These are phyloP conservation scores for Saitozyma podzolica DNA, from an alignment of 768 basidiomycete genomes.

Conservation along the genomic window DNA sequence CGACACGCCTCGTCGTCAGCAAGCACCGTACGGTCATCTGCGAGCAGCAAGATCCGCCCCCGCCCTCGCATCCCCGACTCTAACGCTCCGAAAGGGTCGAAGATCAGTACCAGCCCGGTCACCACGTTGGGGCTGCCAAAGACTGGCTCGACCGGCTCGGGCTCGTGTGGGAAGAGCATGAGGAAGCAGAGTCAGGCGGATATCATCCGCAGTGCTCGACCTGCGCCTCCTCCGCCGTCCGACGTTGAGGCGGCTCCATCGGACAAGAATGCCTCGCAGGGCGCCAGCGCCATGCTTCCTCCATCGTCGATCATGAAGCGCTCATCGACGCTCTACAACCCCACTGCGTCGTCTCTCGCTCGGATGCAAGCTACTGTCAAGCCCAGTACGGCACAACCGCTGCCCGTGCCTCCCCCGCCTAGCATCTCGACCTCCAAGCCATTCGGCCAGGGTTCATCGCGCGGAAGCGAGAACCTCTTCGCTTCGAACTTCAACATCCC, in stretches of 20 bases:
- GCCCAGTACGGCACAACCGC: constrained; percentile 20
- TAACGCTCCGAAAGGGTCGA: constrained; percentile 4
- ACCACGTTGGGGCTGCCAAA: constrained; percentile 31
- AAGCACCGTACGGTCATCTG: background rate
- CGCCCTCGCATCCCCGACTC: constrained; percentile 18
- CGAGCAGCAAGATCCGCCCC: no score
- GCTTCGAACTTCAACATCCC: constrained; percentile 16
- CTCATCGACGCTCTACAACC: constrained; percentile 36
- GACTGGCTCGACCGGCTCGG: constrained; percentile 22
- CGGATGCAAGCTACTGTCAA: constrained; percentile 47
- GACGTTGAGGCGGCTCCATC: background rate
- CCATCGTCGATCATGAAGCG: constrained; percentile 10
- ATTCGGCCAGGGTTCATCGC: constrained; percentile 20
- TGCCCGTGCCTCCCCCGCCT: constrained; percentile 9
- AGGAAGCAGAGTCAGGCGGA: constrained; percentile 37
- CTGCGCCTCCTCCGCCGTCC: constrained; percentile 32
- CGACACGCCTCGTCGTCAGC: background rate
- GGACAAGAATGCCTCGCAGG: no score
- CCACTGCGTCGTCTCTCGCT: constrained; percentile 40
- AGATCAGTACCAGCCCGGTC: constrained; percentile 8
- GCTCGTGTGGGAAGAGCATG: constrained; percentile 15
- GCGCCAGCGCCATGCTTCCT: background rate
- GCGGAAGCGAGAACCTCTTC: constrained; percentile 27
- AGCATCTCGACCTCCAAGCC: constrained; percentile 12
- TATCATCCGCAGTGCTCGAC: constrained; percentile 34